phyloP scores from a whole-genome alignment of 768 basidiomycete genomes.

The Lyophyllum decastes region DNA sequence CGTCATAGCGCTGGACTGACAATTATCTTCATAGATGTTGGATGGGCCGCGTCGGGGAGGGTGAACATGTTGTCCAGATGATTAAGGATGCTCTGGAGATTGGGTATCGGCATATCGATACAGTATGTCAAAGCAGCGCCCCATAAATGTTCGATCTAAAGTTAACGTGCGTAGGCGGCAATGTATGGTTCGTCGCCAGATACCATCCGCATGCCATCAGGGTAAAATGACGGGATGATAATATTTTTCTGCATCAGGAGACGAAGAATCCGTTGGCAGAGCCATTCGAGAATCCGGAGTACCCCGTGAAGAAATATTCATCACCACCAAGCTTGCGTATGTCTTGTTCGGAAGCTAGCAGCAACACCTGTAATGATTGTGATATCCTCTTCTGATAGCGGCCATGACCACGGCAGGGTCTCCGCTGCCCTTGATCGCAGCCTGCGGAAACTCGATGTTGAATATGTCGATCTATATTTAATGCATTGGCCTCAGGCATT shows the following conservation, averaged over 20 bases:
- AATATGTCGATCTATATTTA: constrained; percentile 52
- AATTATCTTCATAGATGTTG: constrained; percentile 22
- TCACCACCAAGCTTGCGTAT: constrained; percentile 43
- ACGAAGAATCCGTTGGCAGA: constrained; percentile 38
- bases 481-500: constrained; percentile 40
- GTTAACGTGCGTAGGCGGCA: constrained; percentile 5
- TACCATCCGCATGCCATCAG: not conserved
- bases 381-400: constrained; percentile 20
- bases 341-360: constrained; percentile 2
- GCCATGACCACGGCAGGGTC: constrained; percentile 35
- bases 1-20: not conserved
- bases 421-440: constrained; percentile 32
- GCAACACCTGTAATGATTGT: constrained; percentile 19
- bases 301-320: constrained; percentile 37
- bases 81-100: constrained; percentile 22
- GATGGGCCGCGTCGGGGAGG: constrained; percentile 31
- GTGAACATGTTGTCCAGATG: constrained; percentile 24
- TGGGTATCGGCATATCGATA: constrained; percentile 38
- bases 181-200: constrained; percentile 12
- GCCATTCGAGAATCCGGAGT: constrained; percentile 40
- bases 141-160: not conserved
- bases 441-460: constrained; percentile 33
- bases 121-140: constrained; percentile 15
- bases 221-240: not conserved
- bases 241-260: constrained; percentile 16